Conservation (phyloP, 1,284 basidiomycete genomes). For the Papiliotrema flavescens region DNA sequence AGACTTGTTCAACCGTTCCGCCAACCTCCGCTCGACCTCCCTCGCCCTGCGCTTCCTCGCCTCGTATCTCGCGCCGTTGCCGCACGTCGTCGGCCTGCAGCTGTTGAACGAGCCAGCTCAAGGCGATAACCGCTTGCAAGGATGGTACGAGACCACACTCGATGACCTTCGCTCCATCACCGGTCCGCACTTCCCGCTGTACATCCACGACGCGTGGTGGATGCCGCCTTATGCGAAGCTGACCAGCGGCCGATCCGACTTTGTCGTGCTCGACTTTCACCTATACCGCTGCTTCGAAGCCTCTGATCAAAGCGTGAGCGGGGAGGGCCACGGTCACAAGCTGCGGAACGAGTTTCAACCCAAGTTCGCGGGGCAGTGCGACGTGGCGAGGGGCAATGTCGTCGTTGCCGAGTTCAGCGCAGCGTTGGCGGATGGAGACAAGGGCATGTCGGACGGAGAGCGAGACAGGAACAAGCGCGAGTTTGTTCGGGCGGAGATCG, state of each 20-base stretch:
- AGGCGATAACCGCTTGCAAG: constrained; percentile 52
- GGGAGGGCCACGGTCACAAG: constrained; percentile 57
- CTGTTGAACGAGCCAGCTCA: constrained; percentile 78
- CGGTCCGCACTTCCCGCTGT: constrained; percentile 61
- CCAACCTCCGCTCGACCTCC: constrained; percentile 60
- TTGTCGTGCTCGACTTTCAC: constrained; percentile 74
- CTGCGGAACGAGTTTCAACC: constrained; percentile 23
- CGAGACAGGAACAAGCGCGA: constrained; percentile 54
- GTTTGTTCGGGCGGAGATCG: constrained; percentile 66
- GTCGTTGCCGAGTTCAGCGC: constrained; percentile 84
- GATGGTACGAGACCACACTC: constrained; percentile 66
- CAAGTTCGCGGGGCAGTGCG: constrained; percentile 18
- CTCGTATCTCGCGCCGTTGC: constrained; percentile 49
- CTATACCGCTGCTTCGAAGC: constrained; percentile 66
- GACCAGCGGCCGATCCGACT: constrained; percentile 50
- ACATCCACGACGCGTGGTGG: constrained; percentile 75
- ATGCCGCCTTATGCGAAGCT: constrained; percentile 64
- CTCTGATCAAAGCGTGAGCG: constrained; percentile 59
- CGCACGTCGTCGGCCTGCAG: constrained; percentile 75
- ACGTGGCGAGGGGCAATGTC: constrained; percentile 56
- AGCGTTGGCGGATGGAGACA: constrained; percentile 57
- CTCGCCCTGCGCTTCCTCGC: constrained; percentile 53
- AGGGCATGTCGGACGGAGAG: constrained; percentile 50
- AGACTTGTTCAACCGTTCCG: constrained; percentile 42
- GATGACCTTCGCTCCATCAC: constrained; percentile 55